These are phyloP conservation scores for Wickerhamiella domercqiae DNA, from an alignment of 805 yeast genomes.

Conservation along the genomic window DNA sequence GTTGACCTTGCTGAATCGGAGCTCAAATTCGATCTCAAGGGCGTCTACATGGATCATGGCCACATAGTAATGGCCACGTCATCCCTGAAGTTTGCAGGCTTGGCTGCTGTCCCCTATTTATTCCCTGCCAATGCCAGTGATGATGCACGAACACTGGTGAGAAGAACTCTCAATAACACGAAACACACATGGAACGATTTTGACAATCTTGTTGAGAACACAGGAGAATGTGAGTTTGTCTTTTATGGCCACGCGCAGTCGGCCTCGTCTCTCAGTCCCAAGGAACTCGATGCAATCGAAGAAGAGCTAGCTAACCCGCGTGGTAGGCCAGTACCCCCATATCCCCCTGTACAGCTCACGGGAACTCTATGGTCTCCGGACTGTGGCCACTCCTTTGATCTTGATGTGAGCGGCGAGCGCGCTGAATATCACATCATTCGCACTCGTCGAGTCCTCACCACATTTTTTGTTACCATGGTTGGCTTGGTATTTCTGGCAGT, in stretches of 20 bases:
- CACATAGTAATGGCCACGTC: constrained; percentile 19
- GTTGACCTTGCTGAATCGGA: neutral
- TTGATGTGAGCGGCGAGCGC: constrained; percentile 34
- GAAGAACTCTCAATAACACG: constrained; percentile 7
- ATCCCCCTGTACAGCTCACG: constrained; percentile 43
- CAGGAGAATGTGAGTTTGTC: constrained; percentile 55
- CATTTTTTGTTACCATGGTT: constrained; percentile 33
- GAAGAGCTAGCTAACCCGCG: constrained; percentile 54
- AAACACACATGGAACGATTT: constrained; percentile 34
- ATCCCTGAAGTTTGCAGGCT: constrained; percentile 23
- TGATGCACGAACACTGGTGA: constrained; percentile 29
- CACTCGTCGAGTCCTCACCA: constrained; percentile 29
- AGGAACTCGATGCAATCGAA: constrained; percentile 47
- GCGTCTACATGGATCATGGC: constrained; percentile 26
- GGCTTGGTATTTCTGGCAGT: constrained; percentile 43
- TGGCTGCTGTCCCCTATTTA: constrained; percentile 25
- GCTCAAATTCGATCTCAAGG: constrained; percentile 10
- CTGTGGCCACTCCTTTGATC: constrained; percentile 47
- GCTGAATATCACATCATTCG: constrained; percentile 29
- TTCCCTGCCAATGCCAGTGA: constrained; percentile 44
- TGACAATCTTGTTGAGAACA: constrained; percentile 33
- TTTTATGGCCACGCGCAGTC: constrained; percentile 50
- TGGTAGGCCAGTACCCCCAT: constrained; percentile 55
- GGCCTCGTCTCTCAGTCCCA: constrained; percentile 17
- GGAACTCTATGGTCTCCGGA: constrained; percentile 76